Evolutionary conservation across 2,329 filamentous ascomycete species (phyloP), one percentile per base, ranked within the genome.

Genomic region (Corinectria fuckeliana): DNA sequence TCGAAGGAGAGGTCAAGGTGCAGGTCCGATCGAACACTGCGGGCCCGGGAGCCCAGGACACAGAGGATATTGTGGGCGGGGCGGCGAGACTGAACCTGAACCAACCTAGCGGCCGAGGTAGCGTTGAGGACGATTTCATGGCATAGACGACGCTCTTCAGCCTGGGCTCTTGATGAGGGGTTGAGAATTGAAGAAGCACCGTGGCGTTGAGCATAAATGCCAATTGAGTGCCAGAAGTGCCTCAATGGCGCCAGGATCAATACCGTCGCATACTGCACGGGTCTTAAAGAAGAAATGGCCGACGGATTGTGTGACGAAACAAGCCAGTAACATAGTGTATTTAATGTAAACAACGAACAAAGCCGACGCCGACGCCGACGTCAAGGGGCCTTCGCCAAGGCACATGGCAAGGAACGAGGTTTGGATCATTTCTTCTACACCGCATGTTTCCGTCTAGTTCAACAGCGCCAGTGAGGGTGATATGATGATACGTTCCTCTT

Each of bases 1-100:
- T 86, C 9, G 76, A 80, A 13, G 84, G 83, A 14, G 84, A 87
- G 62, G 80, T 87, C 21, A 82, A 82, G 64, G 82, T 87, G 8
- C 79, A 84, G 63, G 78, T 85, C 6, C 80, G 81, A 25, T 75
- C 74, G 6, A 70, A 68, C 30, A 69, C 62, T 11, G 69, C 70
- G 5, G 65, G 66, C 1, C 71, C 73, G 4, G 56, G 60, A 23
- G 60, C 59, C 14, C 62, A 72, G 44, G 69, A 75, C 48, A 64
- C 72, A 55, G 63, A 75, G 61, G 69, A 81, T 30, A 71, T 83
- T n/a, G 75, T 80, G 11, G 78, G 79, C 45, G 77, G 78, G 63
- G 75, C 79, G 32, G 76, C 78, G 2, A 72, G 74, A 55, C 71
- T 83, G 62, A 78, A 77, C 16, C 66, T 82, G 53, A 75, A 74